Percentiles rank a stretch among this genome's conserved stretches.
Evolutionary conservation across 2,329 filamentous ascomycete genomes (phyloP).

Genomic region (Alternaria conjuncta): DNA sequence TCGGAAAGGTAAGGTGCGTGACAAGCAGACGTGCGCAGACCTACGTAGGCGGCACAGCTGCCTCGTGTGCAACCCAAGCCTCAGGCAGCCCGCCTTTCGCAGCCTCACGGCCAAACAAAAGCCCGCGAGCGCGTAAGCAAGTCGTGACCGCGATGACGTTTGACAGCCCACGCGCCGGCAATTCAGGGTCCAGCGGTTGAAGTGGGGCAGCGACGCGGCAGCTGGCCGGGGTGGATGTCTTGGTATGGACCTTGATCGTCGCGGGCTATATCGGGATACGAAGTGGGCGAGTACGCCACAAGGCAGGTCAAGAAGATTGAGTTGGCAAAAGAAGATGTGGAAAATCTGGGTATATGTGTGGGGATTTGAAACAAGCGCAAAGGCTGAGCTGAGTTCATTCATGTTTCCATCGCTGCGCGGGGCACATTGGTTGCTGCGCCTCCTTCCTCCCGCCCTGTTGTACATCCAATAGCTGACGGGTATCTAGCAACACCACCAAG

Average conservation of each 20-base stretch:
- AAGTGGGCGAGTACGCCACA: too few species aligned
- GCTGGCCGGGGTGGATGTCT: not conserved
- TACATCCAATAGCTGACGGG: slow-evolving; percentile 5
- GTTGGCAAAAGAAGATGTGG: too few species aligned
- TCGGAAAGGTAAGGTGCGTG: not conserved
- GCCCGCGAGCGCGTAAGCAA: slow-evolving; percentile 20
- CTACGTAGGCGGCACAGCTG: not conserved
- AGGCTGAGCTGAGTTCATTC: slow-evolving; percentile 13
- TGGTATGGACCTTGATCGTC: slow-evolving; percentile 8
- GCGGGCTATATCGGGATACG: not conserved
- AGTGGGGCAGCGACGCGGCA: slow-evolving; percentile 16
- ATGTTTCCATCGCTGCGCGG: slow-evolving; percentile 8
- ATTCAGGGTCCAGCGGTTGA: slow-evolving; percentile 15
- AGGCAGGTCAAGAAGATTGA: too few species aligned
- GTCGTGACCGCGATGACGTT: slow-evolving; percentile 21
- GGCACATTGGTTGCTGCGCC: slow-evolving; percentile 22
- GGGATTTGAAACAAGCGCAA: not conserved
- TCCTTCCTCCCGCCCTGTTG: slow-evolving; percentile 9
- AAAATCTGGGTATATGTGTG: not conserved
- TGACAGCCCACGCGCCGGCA: not conserved
- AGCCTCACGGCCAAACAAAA: slow-evolving; percentile 16
- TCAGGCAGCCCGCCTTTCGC: slow-evolving; percentile 2
- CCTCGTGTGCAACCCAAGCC: not conserved
- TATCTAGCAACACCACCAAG: not conserved
- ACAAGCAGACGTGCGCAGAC: not conserved